Percentiles rank a stretch among this genome's conserved stretches.
These are phyloP conservation scores for Globisporangium solare DNA, from an alignment of 352 stramenopile genomes.

Conservation along the genomic window DNA sequence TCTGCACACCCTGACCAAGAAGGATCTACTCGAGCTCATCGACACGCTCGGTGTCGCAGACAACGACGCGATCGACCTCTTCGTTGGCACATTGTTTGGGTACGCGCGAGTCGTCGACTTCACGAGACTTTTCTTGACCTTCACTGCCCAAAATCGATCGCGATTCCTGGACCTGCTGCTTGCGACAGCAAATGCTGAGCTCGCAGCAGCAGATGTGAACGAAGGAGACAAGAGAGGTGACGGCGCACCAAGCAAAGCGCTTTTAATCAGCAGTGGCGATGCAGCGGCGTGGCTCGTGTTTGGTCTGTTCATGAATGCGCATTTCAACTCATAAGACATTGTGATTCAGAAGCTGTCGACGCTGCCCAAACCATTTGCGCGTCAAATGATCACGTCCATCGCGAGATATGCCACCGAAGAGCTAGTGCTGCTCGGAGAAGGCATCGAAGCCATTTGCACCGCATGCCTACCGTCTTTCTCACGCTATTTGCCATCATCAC, in stretches of 20 bases:
- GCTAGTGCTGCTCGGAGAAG: conserved; percentile 31
- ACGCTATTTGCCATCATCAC: conserved; percentile 28
- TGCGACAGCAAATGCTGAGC: conserved; percentile 1
- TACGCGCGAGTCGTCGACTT: conserved; percentile 31
- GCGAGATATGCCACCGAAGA: conserved; percentile 25
- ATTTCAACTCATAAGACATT: conserved; percentile 27
- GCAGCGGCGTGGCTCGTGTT: conserved; percentile 21
- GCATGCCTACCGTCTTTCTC: conserved; percentile 26
- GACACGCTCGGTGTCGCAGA: conserved; percentile 37
- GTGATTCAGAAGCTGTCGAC: conserved; percentile 44
- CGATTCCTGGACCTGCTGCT: conserved; percentile 32
- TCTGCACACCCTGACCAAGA: conserved; percentile 32
- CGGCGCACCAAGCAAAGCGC: background rate
- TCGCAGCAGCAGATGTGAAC: conserved; percentile 9
- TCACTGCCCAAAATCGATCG: conserved; percentile 30
- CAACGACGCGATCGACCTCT: conserved; percentile 24
- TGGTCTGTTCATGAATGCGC: conserved; percentile 41
- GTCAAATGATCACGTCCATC: conserved; percentile 25
- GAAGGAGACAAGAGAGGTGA: conserved; percentile 4
- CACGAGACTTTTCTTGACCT: conserved; percentile 35
- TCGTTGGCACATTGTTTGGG: conserved; percentile 31
- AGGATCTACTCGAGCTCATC: conserved; percentile 41
- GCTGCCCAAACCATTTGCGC: conserved; percentile 19
- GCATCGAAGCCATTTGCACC: conserved; percentile 27
- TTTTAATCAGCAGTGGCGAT: background rate